Base-by-base conservation (phyloP, 1,139 yeast genomes). In the Scheffersomyces illinoinensis region DNA sequence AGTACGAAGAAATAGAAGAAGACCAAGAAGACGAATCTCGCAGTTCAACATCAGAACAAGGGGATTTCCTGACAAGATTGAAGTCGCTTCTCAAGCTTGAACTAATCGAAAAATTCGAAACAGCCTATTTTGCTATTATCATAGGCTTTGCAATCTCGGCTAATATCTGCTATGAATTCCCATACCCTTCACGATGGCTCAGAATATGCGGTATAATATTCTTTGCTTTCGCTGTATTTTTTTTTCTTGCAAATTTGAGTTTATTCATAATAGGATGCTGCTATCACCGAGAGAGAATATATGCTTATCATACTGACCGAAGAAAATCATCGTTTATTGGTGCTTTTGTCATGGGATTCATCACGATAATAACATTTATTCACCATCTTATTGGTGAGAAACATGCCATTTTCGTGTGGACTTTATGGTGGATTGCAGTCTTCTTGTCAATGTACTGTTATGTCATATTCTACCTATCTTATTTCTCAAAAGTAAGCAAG, bases 121-220 rank as follows among this genome's bases (percentile, higher is more conserved):
- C 91, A 1, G 79, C 79, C 1, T 88, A 87, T 82, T 91, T 89
- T 72, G 89, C 90, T 47, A 78, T 86, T 54, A 82, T 87, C 17
- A 92, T 92, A 97, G 97, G 96, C 2, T 84, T 89, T 0, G 97
- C 97, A 2, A 90, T 91, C 53, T 76, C 91, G 1, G 76, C 90
- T 4, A 72, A 83, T 49, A 76, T 90, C 7, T 75, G 91, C 55
- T 83, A 86, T 71, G 70, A 76, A 43, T 91, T 88, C 70, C 93
- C 97, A 0, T 90, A 85, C 68, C 81, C 79, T 1, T 82, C 87
- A 0, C 71, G 73, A 53, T 86, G 96, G 96, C 77, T 91, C 39
- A 66, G 77, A 53, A 72, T 84, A 1, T 77, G 86, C 57, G 88
- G 90, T 2, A 76, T 84, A 58, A 81, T 89, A 12, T 78, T 88